A percentile compares a stretch with the other conserved stretches of the same genome.
These are phyloP conservation scores for Candida tetrigidarum DNA, from an alignment of 1,139 yeast genomes.

Conservation along the genomic window DNA sequence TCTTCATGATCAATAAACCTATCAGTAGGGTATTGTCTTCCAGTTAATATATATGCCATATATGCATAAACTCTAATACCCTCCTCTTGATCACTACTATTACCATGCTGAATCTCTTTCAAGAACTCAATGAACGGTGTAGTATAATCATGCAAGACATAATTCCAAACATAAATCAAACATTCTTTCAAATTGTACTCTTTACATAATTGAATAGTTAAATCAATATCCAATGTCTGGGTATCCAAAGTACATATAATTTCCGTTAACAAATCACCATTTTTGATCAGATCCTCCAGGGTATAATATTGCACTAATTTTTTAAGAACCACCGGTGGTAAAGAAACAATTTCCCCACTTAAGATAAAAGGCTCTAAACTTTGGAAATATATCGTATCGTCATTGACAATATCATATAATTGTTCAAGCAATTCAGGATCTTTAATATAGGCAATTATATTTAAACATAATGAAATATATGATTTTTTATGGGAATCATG, in stretches of 20 bases:
- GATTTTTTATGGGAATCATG: conserved; percentile 7
- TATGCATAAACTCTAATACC: conserved; percentile 56
- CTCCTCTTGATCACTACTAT: conserved; percentile 22
- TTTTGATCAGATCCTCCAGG: conserved; percentile 29
- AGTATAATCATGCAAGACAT: conserved; percentile 63
- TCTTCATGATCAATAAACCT: conserved; percentile 35
- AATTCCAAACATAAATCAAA: conserved; percentile 69
- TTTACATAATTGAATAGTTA: conserved; percentile 63
- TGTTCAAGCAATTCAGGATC: conserved; percentile 49
- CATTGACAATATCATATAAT: conserved; percentile 52
- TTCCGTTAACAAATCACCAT: conserved; percentile 59
- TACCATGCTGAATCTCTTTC: conserved; percentile 28
- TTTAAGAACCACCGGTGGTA: conserved; percentile 69
- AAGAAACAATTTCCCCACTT: conserved; percentile 42
- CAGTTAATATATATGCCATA: conserved; percentile 70
- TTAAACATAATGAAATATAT: conserved; percentile 14
- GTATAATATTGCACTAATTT: conserved; percentile 58
- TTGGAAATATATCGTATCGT: conserved; percentile 47
- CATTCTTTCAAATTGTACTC: conserved; percentile 60
- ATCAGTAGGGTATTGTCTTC: conserved; percentile 80
- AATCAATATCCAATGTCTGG: conserved; percentile 70
- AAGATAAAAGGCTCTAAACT: conserved; percentile 56
- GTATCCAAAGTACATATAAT: conserved; percentile 70
- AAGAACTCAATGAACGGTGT: conserved; percentile 69
- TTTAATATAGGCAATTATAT: conserved; percentile 25